These are phyloP conservation scores for Debaryomyces castellii DNA, from an alignment of 805 yeast genomes.

Conservation along the genomic window DNA sequence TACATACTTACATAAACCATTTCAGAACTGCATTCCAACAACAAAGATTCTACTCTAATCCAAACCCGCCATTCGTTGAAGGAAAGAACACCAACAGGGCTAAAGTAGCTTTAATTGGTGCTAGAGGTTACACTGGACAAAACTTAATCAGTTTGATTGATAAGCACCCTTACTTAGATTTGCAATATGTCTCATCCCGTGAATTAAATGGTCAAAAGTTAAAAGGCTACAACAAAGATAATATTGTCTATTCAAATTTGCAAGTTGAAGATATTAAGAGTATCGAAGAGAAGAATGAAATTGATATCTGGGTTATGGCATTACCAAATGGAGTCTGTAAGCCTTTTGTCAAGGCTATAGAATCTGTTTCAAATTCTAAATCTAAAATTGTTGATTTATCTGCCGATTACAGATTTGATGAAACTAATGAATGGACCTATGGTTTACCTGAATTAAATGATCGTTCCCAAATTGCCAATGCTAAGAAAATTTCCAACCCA, in stretches of 20 bases:
- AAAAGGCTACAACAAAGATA: conserved; percentile 80
- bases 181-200: conserved; percentile 93
- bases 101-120: conserved; percentile 92
- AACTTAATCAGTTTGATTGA: conserved; percentile 85
- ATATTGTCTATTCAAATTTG: conserved; percentile 79
- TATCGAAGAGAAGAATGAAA: conserved; percentile 71
- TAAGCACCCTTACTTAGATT: conserved; percentile 81
- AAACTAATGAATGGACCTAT: conserved; percentile 83
- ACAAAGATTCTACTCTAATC: conserved; percentile 44
- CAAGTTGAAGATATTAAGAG: conserved; percentile 81
- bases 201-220: conserved; percentile 86
- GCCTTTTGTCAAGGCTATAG: conserved; percentile 81
- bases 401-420: conserved; percentile 95
- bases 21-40: conserved; percentile 2
- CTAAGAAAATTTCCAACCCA: conserved; percentile 88
- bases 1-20: conserved; percentile 34
- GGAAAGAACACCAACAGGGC: conserved; percentile 64
- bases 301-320: conserved; percentile 99
- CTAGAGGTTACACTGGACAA: conserved; percentile 97
- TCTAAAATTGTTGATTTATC: conserved; percentile 88
- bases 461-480: conserved; percentile 63
- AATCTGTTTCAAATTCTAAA: conserved; percentile 58
- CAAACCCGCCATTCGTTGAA: conserved; percentile 68
- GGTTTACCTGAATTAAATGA: conserved; percentile 91
- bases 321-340: conserved; percentile 96